Evolutionary conservation across 2,329 filamentous ascomycete species (phyloP).

Genomic region (Trichoderma afroharzianum): DNA sequence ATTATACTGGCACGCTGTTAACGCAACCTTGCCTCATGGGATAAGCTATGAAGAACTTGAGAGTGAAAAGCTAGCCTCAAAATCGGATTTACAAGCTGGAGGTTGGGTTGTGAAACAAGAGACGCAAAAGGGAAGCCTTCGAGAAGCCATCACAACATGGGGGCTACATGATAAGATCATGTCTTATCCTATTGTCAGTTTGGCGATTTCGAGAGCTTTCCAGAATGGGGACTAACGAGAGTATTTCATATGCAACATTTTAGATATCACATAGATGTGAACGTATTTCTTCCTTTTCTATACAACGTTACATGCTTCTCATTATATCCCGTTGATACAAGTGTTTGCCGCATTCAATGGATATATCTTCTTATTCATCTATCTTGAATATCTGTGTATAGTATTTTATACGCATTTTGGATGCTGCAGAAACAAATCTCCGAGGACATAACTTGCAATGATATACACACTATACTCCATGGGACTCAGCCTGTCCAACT

Average conservation of each 20-base stretch:
- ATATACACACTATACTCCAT: no score
- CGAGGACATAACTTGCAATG: background rate
- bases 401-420: background rate
- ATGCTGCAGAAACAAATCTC: background rate
- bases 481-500: accelerated
- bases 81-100: background rate
- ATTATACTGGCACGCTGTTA: background rate
- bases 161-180: background rate
- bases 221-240: background rate
- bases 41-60: background rate
- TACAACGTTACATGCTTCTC: background rate
- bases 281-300: background rate
- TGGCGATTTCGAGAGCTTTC: background rate
- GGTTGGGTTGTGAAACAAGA: background rate
- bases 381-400: background rate
- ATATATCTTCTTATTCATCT: accelerated
- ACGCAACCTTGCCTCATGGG: background rate
- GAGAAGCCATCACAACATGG: background rate
- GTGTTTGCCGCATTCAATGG: accelerated
- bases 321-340: background rate
- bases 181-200: background rate
- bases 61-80: background rate
- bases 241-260: background rate
- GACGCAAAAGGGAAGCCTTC: background rate
- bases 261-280: no score